Conservation (phyloP, 768 basidiomycete genomes). For the Gelatoporia subvermispora region DNA sequence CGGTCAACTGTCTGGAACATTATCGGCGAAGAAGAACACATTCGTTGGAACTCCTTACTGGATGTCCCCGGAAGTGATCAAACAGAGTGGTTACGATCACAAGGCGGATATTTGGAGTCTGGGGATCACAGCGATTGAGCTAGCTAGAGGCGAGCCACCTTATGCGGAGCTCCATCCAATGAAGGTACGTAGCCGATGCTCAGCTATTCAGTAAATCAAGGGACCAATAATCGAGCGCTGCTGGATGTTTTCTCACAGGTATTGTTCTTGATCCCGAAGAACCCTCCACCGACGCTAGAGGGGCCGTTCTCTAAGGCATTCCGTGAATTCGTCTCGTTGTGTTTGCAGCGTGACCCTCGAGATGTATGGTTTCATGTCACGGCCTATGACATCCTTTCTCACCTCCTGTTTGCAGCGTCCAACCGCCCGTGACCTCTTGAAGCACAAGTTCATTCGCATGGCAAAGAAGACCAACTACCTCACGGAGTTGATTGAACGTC, state of each 20-base stretch:
- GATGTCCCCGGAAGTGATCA: slow-evolving; percentile 99
- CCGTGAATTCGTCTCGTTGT: slow-evolving; percentile 89
- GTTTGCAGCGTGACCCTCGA: slow-evolving; percentile 90
- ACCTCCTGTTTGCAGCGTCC: slow-evolving; percentile 61
- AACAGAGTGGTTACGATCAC: slow-evolving; percentile 98
- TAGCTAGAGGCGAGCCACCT: slow-evolving; percentile 96
- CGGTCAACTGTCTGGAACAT: slow-evolving; percentile 89
- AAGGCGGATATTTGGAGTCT: slow-evolving; percentile 99
- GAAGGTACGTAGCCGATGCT: slow-evolving; percentile 66
- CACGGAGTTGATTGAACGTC: slow-evolving; percentile 92
- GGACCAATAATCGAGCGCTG: background rate
- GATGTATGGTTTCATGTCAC: slow-evolving; percentile 49
- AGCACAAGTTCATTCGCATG: slow-evolving; percentile 93
- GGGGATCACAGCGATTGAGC: slow-evolving; percentile 95
- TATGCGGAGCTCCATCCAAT: slow-evolving; percentile 98
- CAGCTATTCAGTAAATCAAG: background rate
- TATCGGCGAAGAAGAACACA: slow-evolving; percentile 95
- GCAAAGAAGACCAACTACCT: slow-evolving; percentile 94
- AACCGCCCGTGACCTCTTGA: slow-evolving; percentile 88
- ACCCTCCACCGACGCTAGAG: slow-evolving; percentile 88
- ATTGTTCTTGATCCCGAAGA: slow-evolving; percentile 97
- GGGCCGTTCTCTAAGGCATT: slow-evolving; percentile 90
- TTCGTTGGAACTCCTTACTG: slow-evolving; percentile 98
- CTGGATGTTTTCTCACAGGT: slow-evolving; percentile 46
- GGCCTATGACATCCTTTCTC: background rate